phyloP scores from a whole-genome alignment of 768 basidiomycete genomes.

The Phlebiopsis gigantea region DNA sequence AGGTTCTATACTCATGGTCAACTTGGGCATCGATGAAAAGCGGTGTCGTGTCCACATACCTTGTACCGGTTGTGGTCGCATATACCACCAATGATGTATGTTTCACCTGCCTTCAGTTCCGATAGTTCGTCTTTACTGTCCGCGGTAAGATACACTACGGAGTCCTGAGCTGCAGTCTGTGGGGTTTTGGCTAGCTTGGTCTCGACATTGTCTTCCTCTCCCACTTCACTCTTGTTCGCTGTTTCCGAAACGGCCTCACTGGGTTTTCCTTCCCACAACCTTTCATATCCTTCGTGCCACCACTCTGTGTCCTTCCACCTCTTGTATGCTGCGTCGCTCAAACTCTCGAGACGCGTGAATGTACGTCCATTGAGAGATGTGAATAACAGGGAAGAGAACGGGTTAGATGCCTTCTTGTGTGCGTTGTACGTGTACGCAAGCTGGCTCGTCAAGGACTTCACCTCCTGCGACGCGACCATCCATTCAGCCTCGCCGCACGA shows the following conservation, averaged over 20 bases:
- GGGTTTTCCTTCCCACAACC: slow-evolving; percentile 46
- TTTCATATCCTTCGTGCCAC: slow-evolving; percentile 74
- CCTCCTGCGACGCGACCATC: slow-evolving; percentile 53
- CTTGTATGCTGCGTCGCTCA: slow-evolving; percentile 63
- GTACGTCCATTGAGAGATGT: slow-evolving; percentile 77
- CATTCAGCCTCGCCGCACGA: background rate
- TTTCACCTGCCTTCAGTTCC: slow-evolving; percentile 79
- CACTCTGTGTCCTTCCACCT: slow-evolving; percentile 82
- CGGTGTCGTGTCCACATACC: slow-evolving; percentile 32
- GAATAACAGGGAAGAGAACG: slow-evolving; percentile 71
- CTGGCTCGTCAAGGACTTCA: slow-evolving; percentile 84
- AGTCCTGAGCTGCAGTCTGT: slow-evolving; percentile 28
- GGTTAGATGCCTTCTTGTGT: slow-evolving; percentile 67
- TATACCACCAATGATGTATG: slow-evolving; percentile 94
- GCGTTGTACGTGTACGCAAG: slow-evolving; percentile 87
- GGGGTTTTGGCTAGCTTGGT: slow-evolving; percentile 5
- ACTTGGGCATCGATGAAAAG: slow-evolving; percentile 13
- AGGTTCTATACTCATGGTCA: slow-evolving; percentile 54
- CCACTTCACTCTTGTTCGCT: background rate
- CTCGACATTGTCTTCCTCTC: background rate
- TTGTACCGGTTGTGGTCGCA: slow-evolving; percentile 97
- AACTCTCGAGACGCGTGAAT: slow-evolving; percentile 54
- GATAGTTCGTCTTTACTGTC: slow-evolving; percentile 83
- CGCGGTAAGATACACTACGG: slow-evolving; percentile 88
- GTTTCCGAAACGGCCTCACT: slow-evolving; percentile 2